Evolutionary conservation across 495 filamentous ascomycete species (phyloP), one percentile per base, ranked within the genome.

Genomic region (Annulohypoxylon nitens): DNA sequence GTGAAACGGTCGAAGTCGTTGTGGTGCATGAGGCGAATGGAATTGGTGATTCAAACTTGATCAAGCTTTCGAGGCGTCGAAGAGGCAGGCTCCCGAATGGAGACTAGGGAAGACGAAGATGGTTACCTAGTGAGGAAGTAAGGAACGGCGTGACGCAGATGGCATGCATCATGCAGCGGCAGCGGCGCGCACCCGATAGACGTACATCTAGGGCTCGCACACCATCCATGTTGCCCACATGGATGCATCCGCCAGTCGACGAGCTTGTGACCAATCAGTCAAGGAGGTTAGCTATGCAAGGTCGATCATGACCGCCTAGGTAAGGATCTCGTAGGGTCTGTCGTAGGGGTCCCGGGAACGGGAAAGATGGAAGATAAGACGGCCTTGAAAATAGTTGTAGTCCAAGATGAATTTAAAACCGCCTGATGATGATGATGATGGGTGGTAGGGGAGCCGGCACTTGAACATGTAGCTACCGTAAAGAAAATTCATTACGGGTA

Each of bases 151-250:
- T 79, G 74, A 75, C 57, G 78, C 75, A 75, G 76, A 75, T 75
- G 57, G 61, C 58, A 76, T 77, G 72, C 79, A 76, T 78, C 69
- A 81, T 81, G 79, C 77, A 80, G 62, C 67, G 61, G 70, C 71
- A 69, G 68, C 73, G 73, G 73, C 73, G 73, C 73, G 73, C 64
- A 68, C 74, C 70, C 73, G 73, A 68, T 67, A 72, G 64, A 75
- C 65, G 69, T 58, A 66, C 71, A 64, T 43, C 53, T 54, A 69
- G 30, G 67, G 50, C 66, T 54, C 54, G 51, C 53, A 61, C 57
- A 64, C 33, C 45, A 70, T 67, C 72, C 67, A 75, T 75, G 67
- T 39, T 64, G 62, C 67, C 72, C 72, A 75, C 72, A 75, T 70
- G 72, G 72, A 64, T 70, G 47, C 37, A 45, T 61, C 67, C 67